These are phyloP conservation scores for Theileria sp. DNA, from an alignment of 169 alveolate genomes.

Conservation along the genomic window DNA sequence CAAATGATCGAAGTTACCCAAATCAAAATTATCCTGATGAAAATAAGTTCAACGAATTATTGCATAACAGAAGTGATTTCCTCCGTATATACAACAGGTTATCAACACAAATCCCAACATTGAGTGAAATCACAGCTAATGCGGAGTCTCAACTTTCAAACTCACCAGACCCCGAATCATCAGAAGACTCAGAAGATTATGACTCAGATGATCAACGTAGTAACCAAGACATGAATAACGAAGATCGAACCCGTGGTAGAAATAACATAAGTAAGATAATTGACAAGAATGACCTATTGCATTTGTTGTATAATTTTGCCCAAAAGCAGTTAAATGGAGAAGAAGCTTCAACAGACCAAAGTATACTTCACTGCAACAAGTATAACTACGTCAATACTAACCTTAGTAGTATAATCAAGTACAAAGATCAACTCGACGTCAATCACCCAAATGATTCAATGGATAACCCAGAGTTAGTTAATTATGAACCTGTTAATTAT, in stretches of 20 bases:
- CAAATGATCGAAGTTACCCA: neutral
- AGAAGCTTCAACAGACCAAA: neutral
- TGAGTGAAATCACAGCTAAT: neutral
- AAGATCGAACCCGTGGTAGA: neutral
- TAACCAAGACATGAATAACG: neutral
- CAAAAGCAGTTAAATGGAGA: neutral
- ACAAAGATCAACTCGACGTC: neutral
- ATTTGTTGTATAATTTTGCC: neutral
- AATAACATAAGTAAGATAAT: neutral
- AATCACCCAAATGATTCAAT: neutral
- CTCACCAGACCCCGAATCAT: neutral
- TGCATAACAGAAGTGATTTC: neutral
- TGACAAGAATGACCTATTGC: neutral
- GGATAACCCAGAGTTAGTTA: neutral
- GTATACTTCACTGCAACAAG: neutral
- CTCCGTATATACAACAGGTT: slow-evolving; percentile 4
- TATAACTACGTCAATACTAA: neutral
- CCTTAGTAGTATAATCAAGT: neutral
- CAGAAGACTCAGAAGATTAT: neutral
- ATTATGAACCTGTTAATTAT: neutral
- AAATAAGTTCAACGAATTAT: neutral
- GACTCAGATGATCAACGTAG: neutral
- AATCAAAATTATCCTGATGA: neutral
- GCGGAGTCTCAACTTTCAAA: neutral
- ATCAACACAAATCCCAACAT: neutral